A percentile compares a stretch with the other conserved stretches of the same genome.
Evolutionary conservation across 148 eudicot genomes (phyloP).

Genomic region (Limonium bicolor): DNA sequence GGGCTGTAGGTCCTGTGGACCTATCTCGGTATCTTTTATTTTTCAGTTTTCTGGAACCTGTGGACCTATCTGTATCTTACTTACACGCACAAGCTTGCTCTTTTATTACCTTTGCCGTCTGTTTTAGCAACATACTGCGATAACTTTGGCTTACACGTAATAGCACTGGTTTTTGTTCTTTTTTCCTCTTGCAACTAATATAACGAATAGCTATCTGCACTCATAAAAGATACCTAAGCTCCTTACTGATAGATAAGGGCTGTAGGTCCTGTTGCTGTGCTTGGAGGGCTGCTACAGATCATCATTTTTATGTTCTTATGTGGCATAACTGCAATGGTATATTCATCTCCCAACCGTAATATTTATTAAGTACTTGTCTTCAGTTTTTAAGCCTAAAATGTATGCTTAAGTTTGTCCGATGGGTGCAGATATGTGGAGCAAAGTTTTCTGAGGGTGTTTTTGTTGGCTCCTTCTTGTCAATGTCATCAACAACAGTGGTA

Average conservation of each 20-base stretch:
- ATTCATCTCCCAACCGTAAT: background rate
- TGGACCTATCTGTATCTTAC: no score
- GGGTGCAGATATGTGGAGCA: slow-evolving; percentile 76
- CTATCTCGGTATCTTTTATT: no score
- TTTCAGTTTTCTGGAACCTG: no score
- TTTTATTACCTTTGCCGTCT: no score
- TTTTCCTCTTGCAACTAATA: no score
- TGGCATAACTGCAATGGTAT: slow-evolving; percentile 77
- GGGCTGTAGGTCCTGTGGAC: no score
- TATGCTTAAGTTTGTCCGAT: slow-evolving; percentile 3
- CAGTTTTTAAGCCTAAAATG: slow-evolving; percentile 2
- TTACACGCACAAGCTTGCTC: no score
- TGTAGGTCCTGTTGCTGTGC: slow-evolving; percentile 94
- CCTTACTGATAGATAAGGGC: slow-evolving; percentile 93
- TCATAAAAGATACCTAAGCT: no score
- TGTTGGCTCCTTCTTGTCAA: slow-evolving; percentile 93
- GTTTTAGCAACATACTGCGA: no score
- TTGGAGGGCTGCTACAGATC: slow-evolving; percentile 93
- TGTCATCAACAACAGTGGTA: slow-evolving; percentile 99
- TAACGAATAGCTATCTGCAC: no score
- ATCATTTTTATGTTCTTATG: slow-evolving; percentile 69
- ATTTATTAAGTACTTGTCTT: background rate
- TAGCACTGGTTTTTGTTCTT: no score
- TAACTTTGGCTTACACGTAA: no score
- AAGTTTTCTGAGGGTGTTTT: slow-evolving; percentile 95